Evolutionary conservation across 139 green algal genomes (phyloP).

Genomic region (Micractinium sp.): DNA sequence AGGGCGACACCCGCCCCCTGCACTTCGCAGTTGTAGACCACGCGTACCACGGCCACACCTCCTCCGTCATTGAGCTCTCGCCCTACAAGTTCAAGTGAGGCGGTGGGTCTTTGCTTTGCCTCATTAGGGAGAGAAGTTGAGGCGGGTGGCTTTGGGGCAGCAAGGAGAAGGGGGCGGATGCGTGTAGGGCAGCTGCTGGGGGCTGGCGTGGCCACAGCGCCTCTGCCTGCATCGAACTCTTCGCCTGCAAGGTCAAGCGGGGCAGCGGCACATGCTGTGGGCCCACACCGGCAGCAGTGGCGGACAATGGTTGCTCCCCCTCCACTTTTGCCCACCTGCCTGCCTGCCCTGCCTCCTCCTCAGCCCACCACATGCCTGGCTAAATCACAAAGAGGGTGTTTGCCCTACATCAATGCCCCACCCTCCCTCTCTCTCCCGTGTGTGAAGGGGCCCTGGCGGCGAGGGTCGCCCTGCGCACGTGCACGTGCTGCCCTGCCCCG

Average conservation of each 20-base stretch:
- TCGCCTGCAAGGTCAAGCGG: too few species aligned
- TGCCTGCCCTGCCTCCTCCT: neutral
- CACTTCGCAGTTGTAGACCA: constrained; percentile 73
- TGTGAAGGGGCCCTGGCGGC: constrained; percentile 45
- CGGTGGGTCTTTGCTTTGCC: too few species aligned
- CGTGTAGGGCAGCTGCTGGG: too few species aligned
- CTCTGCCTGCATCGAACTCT: too few species aligned
- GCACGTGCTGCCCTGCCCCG: constrained; percentile 62
- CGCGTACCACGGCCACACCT: constrained; percentile 88
- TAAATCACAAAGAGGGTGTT: neutral
- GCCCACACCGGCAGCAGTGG: too few species aligned
- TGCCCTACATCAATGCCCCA: neutral
- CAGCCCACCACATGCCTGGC: neutral
- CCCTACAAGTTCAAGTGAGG: constrained; percentile 92
- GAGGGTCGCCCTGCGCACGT: constrained; percentile 27
- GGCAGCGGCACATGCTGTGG: too few species aligned
- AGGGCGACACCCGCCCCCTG: neutral
- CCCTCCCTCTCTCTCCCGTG: neutral
- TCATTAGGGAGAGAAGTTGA: too few species aligned
- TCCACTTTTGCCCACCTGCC: too few species aligned
- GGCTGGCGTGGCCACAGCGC: too few species aligned
- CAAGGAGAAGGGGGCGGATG: too few species aligned
- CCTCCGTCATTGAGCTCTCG: constrained; percentile 83
- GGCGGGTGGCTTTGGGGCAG: too few species aligned
- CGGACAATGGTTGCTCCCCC: too few species aligned